Evolutionary conservation across 208 protist genomes (phyloP).

Genomic region (Leptomonas seymouri): DNA sequence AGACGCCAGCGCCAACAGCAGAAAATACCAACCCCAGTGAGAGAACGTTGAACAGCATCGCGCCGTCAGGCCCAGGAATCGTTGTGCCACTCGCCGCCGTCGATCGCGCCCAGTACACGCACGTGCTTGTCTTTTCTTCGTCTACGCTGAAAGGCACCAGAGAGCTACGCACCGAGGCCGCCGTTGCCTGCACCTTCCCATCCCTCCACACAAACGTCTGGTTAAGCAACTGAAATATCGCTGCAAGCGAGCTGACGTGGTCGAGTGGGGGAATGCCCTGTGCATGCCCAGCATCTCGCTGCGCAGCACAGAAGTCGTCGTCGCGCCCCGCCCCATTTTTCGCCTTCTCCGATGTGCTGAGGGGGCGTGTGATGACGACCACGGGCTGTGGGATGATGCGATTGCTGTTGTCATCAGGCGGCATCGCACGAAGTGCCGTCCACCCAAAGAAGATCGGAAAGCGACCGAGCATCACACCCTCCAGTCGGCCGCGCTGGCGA

Average conservation of each 20-base stretch:
- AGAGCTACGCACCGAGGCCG: not conserved
- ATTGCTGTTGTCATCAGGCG: constrained; percentile 73
- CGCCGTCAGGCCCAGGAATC: constrained; percentile 72
- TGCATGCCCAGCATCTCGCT: not conserved
- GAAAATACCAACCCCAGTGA: constrained; percentile 54
- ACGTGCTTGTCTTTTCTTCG: constrained; percentile 6
- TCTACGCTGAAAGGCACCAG: not conserved
- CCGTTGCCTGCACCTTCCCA: not conserved
- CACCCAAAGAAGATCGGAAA: constrained; percentile 69
- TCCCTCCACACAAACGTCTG: constrained; percentile 7
- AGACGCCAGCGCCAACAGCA: constrained; percentile 33
- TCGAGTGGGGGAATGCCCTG: constrained; percentile 38
- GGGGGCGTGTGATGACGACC: constrained; percentile 36
- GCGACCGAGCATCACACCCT: constrained; percentile 51
- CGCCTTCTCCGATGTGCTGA: constrained; percentile 2
- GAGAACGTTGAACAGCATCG: constrained; percentile 82
- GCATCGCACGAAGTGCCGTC: constrained; percentile 63
- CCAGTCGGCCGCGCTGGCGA: not conserved
- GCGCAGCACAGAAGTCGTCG: constrained; percentile 9
- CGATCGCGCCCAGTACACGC: constrained; percentile 51
- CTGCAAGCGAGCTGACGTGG: constrained; percentile 39
- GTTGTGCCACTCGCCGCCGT: constrained; percentile 56
- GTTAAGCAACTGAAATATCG: constrained; percentile 30
- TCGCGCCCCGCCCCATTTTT: not conserved
- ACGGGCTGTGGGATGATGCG: constrained; percentile 76